Percentiles rank a stretch among this genome's conserved stretches.
These are phyloP conservation scores for Trichoderma harzianum DNA, from an alignment of 2,329 filamentous ascomycete species.

Conservation along the genomic window DNA sequence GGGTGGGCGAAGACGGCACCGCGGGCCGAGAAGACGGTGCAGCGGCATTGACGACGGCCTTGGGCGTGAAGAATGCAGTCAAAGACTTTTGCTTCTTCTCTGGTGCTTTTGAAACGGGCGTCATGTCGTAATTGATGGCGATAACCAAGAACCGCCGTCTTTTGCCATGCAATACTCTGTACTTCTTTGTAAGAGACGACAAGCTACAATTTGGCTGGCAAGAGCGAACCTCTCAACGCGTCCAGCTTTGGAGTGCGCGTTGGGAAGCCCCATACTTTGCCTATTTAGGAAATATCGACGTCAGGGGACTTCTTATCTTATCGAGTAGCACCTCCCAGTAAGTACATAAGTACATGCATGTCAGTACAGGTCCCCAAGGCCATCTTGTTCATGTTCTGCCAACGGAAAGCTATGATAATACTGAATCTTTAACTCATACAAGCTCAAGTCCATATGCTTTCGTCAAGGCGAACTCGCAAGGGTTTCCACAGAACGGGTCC, in stretches of 20 bases:
- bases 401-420: not conserved
- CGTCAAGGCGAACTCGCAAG: not conserved
- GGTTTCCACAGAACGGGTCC: not conserved
- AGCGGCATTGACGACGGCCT: slow-evolving; percentile 47
- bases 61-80: slow-evolving; percentile 78
- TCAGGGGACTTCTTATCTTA: slow-evolving; percentile 18
- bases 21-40: slow-evolving; percentile 34
- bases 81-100: slow-evolving; percentile 75
- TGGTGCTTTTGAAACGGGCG: slow-evolving; percentile 37
- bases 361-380: no score
- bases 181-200: not conserved
- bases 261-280: slow-evolving; percentile 7
- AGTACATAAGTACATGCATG: not conserved
- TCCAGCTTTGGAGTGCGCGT: slow-evolving; percentile 4
- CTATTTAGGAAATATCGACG: slow-evolving; percentile 6
- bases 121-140: slow-evolving; percentile 26
- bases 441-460: not conserved
- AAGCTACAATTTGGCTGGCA: not conserved
- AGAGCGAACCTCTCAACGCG: slow-evolving; percentile 15
- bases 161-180: not conserved
- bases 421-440: not conserved
- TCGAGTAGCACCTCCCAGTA: not conserved
- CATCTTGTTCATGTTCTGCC: not conserved
- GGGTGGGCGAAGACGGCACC: slow-evolving; percentile 24
- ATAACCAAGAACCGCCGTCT: not conserved